Evolutionary conservation across 169 alveolate genomes (phyloP).

Genomic region (Plasmodium fragile): DNA sequence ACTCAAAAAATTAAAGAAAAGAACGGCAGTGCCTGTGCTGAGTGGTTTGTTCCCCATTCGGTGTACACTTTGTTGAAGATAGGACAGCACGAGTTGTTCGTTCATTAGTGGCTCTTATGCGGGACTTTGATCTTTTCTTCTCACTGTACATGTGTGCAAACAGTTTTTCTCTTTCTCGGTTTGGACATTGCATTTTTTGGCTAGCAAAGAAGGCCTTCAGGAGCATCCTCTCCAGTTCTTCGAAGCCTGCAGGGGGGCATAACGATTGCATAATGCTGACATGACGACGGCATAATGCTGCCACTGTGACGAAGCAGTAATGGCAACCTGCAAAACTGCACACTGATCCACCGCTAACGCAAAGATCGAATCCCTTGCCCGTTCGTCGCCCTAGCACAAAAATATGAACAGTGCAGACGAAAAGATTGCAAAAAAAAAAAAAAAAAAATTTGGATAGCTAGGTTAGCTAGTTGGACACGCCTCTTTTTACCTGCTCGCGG

Average conservation of each 20-base stretch:
- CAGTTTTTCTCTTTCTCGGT: conserved; percentile 26
- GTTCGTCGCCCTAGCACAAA: neutral
- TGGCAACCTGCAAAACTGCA: neutral
- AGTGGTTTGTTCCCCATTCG: conserved; percentile 5
- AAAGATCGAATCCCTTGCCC: neutral
- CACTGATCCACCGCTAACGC: neutral
- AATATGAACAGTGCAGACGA: neutral
- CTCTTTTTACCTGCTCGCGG: conserved; percentile 1
- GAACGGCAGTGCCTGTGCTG: neutral
- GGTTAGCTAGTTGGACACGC: neutral
- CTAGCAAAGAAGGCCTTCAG: neutral
- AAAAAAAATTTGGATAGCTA: neutral
- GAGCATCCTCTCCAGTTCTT: neutral
- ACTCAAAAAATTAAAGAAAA: conserved; percentile 25
- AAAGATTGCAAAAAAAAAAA: neutral
- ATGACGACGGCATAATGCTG: neutral
- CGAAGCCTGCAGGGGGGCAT: conserved; percentile 17
- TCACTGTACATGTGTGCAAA: conserved; percentile 28
- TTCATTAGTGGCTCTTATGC: conserved; percentile 3
- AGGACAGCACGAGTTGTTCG: neutral
- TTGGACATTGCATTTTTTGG: neutral
- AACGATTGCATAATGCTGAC: neutral
- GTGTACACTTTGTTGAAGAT: neutral
- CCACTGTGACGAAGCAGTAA: neutral
- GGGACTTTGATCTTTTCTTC: conserved; percentile 32